These are phyloP conservation scores for Lomentospora prolificans DNA, from an alignment of 2,329 filamentous ascomycete genomes.

Conservation along the genomic window DNA sequence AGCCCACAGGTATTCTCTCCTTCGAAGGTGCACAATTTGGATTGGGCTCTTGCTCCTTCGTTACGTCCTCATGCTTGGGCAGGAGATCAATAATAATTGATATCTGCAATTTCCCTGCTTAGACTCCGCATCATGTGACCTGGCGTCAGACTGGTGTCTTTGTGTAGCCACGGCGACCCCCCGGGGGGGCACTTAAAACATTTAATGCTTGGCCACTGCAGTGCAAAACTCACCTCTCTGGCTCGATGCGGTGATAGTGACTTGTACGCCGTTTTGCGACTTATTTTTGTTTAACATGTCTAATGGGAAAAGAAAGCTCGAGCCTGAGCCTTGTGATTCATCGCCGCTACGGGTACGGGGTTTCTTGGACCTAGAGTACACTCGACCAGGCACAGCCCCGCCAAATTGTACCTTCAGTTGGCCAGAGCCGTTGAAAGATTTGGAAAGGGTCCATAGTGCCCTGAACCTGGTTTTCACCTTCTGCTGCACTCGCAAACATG, in stretches of 20 bases:
- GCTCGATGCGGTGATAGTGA: too few relatives aligned
- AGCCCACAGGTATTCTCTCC: too few relatives aligned
- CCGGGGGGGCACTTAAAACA: constrained; percentile 6
- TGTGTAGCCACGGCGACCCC: neutral
- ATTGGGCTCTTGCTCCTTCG: too few relatives aligned
- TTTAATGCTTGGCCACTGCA: neutral
- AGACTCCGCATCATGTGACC: neutral
- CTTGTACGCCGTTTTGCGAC: too few relatives aligned
- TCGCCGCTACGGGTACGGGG: too few relatives aligned
- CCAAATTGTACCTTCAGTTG: constrained; percentile 38
- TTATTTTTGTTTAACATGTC: too few relatives aligned
- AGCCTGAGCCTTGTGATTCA: too few relatives aligned
- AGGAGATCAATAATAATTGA: too few relatives aligned
- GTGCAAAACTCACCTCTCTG: constrained; percentile 20
- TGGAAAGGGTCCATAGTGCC: constrained; percentile 71
- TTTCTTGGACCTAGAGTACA: neutral
- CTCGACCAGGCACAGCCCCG: neutral
- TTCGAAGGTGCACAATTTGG: too few relatives aligned
- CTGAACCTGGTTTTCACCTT: constrained; percentile 93
- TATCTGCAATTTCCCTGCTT: too few relatives aligned
- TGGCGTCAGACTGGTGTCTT: neutral
- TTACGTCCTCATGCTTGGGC: too few relatives aligned
- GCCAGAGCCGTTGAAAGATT: constrained; percentile 62
- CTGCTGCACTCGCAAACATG: constrained; percentile 82
- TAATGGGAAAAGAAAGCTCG: too few relatives aligned